Conservation (phyloP, 2,329 filamentous ascomycete genomes). For the Trichoderma cornu-damae region DNA sequence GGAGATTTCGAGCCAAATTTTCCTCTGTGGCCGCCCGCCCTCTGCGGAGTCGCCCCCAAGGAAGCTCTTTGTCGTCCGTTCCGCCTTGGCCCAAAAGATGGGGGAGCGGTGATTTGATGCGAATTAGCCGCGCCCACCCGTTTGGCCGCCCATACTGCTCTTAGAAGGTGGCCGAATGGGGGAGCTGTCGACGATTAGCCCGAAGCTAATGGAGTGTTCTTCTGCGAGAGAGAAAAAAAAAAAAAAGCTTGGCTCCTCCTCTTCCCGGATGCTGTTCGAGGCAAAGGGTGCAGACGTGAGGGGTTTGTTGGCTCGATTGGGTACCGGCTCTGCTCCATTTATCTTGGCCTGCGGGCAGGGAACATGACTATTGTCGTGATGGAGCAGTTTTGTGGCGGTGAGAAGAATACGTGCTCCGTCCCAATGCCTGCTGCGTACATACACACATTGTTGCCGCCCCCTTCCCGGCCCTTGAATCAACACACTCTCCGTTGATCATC, state of each 20-base stretch:
- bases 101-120: background rate
- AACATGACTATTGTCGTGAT: slow-evolving; percentile 9
- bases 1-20: slow-evolving; percentile 7
- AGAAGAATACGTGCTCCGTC: too few species aligned
- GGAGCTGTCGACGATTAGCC: slow-evolving; percentile 3
- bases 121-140: slow-evolving; percentile 3
- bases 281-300: background rate
- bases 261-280: background rate
- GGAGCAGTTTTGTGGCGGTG: slow-evolving; percentile 5
- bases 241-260: background rate
- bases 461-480: slow-evolving; percentile 14
- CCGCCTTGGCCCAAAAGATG: slow-evolving; percentile 9
- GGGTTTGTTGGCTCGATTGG: slow-evolving; percentile 2
- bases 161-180: slow-evolving; percentile 12
- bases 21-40: slow-evolving; percentile 4
- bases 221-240: too few species aligned
- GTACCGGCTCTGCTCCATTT: slow-evolving; percentile 6
- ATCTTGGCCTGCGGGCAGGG: background rate
- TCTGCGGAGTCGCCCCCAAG: slow-evolving; percentile 1
- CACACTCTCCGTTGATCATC: slow-evolving; percentile 16
- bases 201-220: slow-evolving; percentile 1
- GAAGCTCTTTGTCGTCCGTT: background rate
- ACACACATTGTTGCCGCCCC: too few species aligned
- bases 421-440: too few species aligned
- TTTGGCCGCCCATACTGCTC: slow-evolving; percentile 9